Base-by-base conservation (phyloP, 345 rosid species). In the Salix viminalis region DNA sequence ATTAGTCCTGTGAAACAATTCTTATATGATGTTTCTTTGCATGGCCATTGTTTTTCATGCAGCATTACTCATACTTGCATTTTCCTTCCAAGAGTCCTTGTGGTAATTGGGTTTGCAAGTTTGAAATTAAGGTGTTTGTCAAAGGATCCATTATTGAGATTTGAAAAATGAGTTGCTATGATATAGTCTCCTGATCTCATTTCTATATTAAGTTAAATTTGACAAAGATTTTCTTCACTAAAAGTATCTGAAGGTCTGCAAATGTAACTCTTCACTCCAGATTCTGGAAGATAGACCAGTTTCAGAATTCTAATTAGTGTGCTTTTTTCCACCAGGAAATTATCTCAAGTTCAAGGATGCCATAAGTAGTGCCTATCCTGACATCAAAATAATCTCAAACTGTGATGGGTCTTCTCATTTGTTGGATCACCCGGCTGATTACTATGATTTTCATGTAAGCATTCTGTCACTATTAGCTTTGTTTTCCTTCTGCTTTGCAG, bases 301-400 rank as follows among this genome's bases (percentile, higher is more conserved):
- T 16, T 39, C 26, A 41, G 67, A 56, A 68, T 78, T 83, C 30
- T 72, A n/a, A 32, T 26, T 24, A 65, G 4, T 64, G 2, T 48
- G 24, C 67, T 70, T 75, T 30, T 4, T 71, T 85, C 44, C 80
- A 70, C 65, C 91, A 96, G 99, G 92, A 83, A 96, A 96, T 89
- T 96, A 94, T 85, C 88, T 92, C 77, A 88, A 88, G 87, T 94
- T 94, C 87, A 90, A 92, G 72, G 74, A 87, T 75, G 98, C 97
- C 48, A 91, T 92, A 58, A 93, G 74, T 62, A 77, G 74, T 42
- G 88, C 86, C 69, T 94, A 93, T 82, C 98, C 98, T n/a, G 98
- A 90, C 84, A 92, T 96, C 77, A 72, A 85, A 84, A 92, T 92
- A 67, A 94, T 96, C 83, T 87, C 98, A 44, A 96, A 94, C 80